phyloP scores from a whole-genome alignment of 306 rosid genomes.

The Dryas octopetala region DNA sequence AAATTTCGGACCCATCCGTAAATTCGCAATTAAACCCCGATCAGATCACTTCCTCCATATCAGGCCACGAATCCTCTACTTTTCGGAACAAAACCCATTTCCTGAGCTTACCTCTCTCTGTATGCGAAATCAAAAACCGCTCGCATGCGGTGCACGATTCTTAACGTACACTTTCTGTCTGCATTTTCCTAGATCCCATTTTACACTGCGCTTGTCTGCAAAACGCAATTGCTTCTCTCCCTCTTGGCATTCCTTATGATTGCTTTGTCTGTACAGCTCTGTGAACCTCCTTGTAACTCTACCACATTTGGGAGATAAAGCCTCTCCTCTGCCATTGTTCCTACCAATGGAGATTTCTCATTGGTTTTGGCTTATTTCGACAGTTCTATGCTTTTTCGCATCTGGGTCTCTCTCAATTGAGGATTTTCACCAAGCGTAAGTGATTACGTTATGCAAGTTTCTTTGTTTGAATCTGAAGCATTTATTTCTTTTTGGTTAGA shows the following conservation, averaged over 20 bases:
- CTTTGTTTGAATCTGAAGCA: slow-evolving; percentile 14
- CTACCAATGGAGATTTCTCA: slow-evolving; percentile 48
- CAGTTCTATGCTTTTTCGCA: slow-evolving; percentile 38
- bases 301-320: slow-evolving; percentile 29
- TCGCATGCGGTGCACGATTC: slow-evolving; percentile 39
- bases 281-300: slow-evolving; percentile 12
- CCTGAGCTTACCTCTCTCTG: not conserved
- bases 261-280: slow-evolving; percentile 19
- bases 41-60: slow-evolving; percentile 8
- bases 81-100: slow-evolving; percentile 10
- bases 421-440: slow-evolving; percentile 74
- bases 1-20: not conserved
- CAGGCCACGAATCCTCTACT: slow-evolving; percentile 21
- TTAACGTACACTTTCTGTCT: slow-evolving; percentile 53
- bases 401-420: slow-evolving; percentile 49
- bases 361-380: slow-evolving; percentile 38
- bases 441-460: slow-evolving; percentile 15
- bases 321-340: slow-evolving; percentile 12
- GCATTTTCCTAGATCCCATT: slow-evolving; percentile 57
- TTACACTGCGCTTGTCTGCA: slow-evolving; percentile 23
- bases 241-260: slow-evolving; percentile 16
- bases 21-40: not conserved
- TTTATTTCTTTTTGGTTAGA: not conserved
- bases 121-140: slow-evolving; percentile 3
- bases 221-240: slow-evolving; percentile 5